A percentile compares a stretch with the other conserved stretches of the same genome.
Conservation (phyloP, 345 rosid species). For the thale cress (Arabidopsis thaliana) region TAIR10.1 NC_003076.8:7759501-7760000, state of each 20-base stretch:
- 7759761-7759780: slow-evolving; percentile 17
- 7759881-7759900: slow-evolving; percentile 91
- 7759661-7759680: slow-evolving; percentile 24
- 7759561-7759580: slow-evolving; percentile 6
- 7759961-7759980: slow-evolving; percentile 96
- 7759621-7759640: not conserved
- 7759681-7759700: not conserved
- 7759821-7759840: slow-evolving; percentile 27
- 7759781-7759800: not conserved
- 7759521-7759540: slow-evolving; percentile 19
- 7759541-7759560: slow-evolving; percentile 10
- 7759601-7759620: slow-evolving; percentile 9
- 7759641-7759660: not conserved
- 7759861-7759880: slow-evolving; percentile 66
- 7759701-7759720: slow-evolving; percentile 1
- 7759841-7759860: slow-evolving; percentile 43
- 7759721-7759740: not conserved
- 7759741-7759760: slow-evolving; percentile 11
- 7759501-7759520: slow-evolving; percentile 64
- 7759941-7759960: slow-evolving; percentile 94
- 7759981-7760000: slow-evolving; percentile 99
- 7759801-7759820: slow-evolving; percentile 28
- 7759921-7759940: slow-evolving; percentile 89
- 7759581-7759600: not conserved
- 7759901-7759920: slow-evolving; percentile 92